Evolutionary conservation across 352 stramenopile genomes (phyloP), one percentile per base, ranked within the genome.

Genomic region (Peronospora tabacina): DNA sequence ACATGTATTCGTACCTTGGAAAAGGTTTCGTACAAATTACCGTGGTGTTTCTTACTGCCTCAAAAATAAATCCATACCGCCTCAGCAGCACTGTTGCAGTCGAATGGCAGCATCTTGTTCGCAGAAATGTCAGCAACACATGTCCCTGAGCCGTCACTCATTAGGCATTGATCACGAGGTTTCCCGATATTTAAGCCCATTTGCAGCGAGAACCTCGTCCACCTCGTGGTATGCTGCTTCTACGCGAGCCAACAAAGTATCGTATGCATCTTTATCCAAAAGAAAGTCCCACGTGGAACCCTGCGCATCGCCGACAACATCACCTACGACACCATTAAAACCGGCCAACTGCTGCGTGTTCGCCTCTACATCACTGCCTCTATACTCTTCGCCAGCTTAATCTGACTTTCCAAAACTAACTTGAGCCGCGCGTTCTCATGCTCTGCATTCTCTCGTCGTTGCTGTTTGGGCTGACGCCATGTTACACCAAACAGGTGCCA

Each of bases 401-500:
- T 60, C 44, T 80, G 69, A 34, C 58, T 65, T 39, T 76, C 69
- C 15, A 80, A 58, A 13, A 68, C 60, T 3, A 69, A 45, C 41
- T 80, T 80, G 28, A 80, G 55, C 6, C 57, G 66, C n/a, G 56
- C 44, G n/a, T 80, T 80, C 38, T 76, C 69, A 8, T 54, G 53
- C 39, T 80, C 66, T 0, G 69, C 56, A 20, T 73, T 66, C 36
- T 66, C 51, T 39, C 66, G 56, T 44, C 54, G 55, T 46, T 59
- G 38, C 24, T 64, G 49, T 38, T n/a, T 80, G 66, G 0, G 48
- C 52, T 2, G 49, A 52, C 22, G 63, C 61, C 48, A 74, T 61
- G 32, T 72, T 54, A 8, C 68, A 50, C 69, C 69, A 80, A 12
- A 72, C 46, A 7, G 45, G 53, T 1, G 57, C 49, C 45, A 53